phyloP scores from a whole-genome alignment of 331 rosid genomes.

The Malus hybrid region DNA sequence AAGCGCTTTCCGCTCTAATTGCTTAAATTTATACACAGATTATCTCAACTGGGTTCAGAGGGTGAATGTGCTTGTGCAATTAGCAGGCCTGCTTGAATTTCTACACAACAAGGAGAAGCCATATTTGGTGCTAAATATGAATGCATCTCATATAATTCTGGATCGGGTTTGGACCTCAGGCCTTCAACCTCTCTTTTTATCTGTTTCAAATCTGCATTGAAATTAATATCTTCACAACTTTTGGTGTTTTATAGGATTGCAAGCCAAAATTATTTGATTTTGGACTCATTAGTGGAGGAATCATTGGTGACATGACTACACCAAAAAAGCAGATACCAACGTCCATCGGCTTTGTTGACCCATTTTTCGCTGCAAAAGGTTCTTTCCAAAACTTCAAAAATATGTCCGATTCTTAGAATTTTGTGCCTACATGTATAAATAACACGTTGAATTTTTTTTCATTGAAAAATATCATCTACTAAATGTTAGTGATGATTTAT shows the following conservation, averaged over 20 bases:
- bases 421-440: too few species aligned
- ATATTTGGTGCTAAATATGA: constrained; percentile 28
- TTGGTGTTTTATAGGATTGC: constrained; percentile 31
- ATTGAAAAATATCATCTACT: too few species aligned
- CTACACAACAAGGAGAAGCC: constrained; percentile 44
- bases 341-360: constrained; percentile 31
- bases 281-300: constrained; percentile 13
- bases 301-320: constrained; percentile 12
- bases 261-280: constrained; percentile 41
- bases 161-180: constrained; percentile 37
- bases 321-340: constrained; percentile 19
- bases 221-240: not conserved
- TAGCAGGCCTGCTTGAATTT: constrained; percentile 43
- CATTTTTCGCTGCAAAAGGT: constrained; percentile 35
- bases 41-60: not conserved
- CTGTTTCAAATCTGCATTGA: not conserved
- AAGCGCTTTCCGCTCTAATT: too few species aligned
- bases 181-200: not conserved
- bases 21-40: too few species aligned
- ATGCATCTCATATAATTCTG: constrained; percentile 43
- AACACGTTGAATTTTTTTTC: too few species aligned
- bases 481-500: too few species aligned
- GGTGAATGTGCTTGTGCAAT: not conserved
- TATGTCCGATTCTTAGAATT: too few species aligned
- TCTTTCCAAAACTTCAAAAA: not conserved